A percentile compares a stretch with the other conserved stretches of the same genome.
Evolutionary conservation across 345 rosid genomes (phyloP).

Genomic region (Barbarea vulgaris): DNA sequence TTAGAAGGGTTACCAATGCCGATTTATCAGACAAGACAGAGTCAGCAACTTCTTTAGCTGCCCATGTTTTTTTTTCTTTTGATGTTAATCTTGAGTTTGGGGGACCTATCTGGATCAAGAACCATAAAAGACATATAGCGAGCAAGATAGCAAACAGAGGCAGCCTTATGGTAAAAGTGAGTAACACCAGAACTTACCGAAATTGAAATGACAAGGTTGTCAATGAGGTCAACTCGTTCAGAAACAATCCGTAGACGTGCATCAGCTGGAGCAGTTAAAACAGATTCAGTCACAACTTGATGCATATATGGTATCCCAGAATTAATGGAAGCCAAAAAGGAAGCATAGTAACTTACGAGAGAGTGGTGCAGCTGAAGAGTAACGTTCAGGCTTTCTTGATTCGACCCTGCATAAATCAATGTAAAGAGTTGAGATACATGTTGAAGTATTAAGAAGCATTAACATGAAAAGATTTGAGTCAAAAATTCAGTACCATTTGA

Average conservation of each 20-base stretch:
- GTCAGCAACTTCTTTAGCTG: conserved; percentile 88
- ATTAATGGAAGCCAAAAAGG: background rate
- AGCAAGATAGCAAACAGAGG: conserved; percentile 8
- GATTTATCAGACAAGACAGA: conserved; percentile 93
- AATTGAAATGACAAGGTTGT: conserved; percentile 83
- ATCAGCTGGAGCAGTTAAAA: conserved; percentile 63
- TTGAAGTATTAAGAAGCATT: background rate
- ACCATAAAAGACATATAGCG: conserved; percentile 39
- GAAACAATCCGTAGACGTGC: conserved; percentile 91
- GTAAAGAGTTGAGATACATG: background rate
- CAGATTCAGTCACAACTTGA: conserved; percentile 14
- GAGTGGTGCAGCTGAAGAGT: conserved; percentile 94
- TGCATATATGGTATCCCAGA: background rate
- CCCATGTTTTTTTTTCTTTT: conserved; percentile 81
- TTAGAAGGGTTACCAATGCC: conserved; percentile 63
- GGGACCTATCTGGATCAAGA: conserved; percentile 88
- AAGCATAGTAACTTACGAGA: conserved; percentile 64
- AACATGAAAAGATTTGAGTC: background rate
- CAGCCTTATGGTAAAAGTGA: conserved; percentile 4
- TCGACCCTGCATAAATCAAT: conserved; percentile 66
- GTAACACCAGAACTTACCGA: conserved; percentile 50
- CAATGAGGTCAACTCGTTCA: conserved; percentile 82
- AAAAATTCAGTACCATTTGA: conserved; percentile 67
- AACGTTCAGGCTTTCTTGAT: conserved; percentile 96
- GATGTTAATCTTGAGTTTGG: conserved; percentile 78